These are phyloP conservation scores for Gossypium aridum DNA, from an alignment of 441 rosid species.

Conservation along the genomic window DNA sequence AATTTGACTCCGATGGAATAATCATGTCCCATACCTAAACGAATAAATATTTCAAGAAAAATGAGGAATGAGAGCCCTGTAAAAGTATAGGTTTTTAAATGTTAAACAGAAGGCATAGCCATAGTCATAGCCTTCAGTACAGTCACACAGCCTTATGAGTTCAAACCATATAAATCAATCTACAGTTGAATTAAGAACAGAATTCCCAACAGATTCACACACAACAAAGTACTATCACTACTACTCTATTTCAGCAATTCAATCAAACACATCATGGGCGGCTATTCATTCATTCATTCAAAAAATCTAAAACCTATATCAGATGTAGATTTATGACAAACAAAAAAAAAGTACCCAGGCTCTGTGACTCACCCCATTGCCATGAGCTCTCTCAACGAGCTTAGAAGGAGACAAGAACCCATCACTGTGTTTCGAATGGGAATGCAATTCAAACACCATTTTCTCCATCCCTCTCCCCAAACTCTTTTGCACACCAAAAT, in stretches of 20 bases:
- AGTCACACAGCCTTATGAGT: background rate
- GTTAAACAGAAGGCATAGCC: background rate
- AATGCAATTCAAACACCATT: conserved; percentile 75
- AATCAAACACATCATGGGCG: background rate
- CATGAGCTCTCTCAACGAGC: conserved; percentile 83
- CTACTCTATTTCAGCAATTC: background rate
- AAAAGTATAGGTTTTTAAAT: background rate
- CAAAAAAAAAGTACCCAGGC: background rate
- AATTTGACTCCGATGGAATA: too few relatives aligned
- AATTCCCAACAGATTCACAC: background rate
- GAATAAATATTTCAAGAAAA: background rate
- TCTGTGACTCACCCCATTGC: conserved; percentile 58
- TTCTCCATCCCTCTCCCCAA: conserved; percentile 29
- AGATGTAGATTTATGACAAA: background rate
- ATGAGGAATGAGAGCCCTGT: background rate
- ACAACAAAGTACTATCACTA: background rate
- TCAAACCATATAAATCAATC: background rate
- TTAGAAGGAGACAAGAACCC: conserved; percentile 86
- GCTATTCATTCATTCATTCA: background rate
- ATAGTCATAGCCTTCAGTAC: background rate
- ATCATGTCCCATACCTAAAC: too few relatives aligned
- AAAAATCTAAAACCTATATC: background rate
- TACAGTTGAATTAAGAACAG: background rate
- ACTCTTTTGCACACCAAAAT: conserved; percentile 46
- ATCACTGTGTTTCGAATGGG: conserved; percentile 87